These are phyloP conservation scores for Raddia distichophylla DNA, from an alignment of 176 grass and related monocot species.

Conservation along the genomic window DNA sequence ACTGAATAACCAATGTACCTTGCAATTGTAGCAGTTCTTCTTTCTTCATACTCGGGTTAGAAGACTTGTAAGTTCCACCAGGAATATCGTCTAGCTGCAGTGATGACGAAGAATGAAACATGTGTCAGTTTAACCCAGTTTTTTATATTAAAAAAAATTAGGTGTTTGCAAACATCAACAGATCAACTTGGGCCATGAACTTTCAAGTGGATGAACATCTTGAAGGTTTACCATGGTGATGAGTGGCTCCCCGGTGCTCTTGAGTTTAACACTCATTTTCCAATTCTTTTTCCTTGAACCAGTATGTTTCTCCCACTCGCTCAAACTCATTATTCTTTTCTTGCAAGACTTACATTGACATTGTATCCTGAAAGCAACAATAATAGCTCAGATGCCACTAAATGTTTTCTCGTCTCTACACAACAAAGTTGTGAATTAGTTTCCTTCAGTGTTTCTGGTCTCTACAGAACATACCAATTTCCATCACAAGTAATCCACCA, in stretches of 20 bases:
- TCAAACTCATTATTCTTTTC: slow-evolving; percentile 57
- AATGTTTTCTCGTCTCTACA: no score
- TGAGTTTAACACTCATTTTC: slow-evolving; percentile 80
- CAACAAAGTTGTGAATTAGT: not conserved
- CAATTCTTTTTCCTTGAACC: slow-evolving; percentile 93
- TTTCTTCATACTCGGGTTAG: slow-evolving; percentile 47
- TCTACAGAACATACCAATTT: not conserved
- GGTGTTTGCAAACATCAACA: not conserved
- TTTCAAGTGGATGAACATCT: slow-evolving; percentile 14
- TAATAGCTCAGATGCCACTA: slow-evolving; percentile 17
- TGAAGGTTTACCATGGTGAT: slow-evolving; percentile 55
- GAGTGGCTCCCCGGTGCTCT: slow-evolving; percentile 65
- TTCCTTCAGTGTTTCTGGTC: slow-evolving; percentile 12
- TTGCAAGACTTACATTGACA: slow-evolving; percentile 77
- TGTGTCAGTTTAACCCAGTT: slow-evolving; percentile 13
- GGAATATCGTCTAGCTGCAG: slow-evolving; percentile 62
- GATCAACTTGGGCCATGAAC: not conserved
- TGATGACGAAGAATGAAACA: slow-evolving; percentile 5
- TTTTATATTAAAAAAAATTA: slow-evolving; percentile 13
- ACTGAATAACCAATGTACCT: slow-evolving; percentile 35
- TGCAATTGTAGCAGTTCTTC: slow-evolving; percentile 57
- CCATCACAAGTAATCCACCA: slow-evolving; percentile 25
- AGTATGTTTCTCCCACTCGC: slow-evolving; percentile 88
- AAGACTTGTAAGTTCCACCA: slow-evolving; percentile 44
- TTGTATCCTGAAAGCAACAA: slow-evolving; percentile 60